Evolutionary conservation across 2,329 filamentous ascomycete genomes (phyloP), one percentile per base, ranked within the genome.

Genomic region (Ophiocordyceps sinensis): DNA sequence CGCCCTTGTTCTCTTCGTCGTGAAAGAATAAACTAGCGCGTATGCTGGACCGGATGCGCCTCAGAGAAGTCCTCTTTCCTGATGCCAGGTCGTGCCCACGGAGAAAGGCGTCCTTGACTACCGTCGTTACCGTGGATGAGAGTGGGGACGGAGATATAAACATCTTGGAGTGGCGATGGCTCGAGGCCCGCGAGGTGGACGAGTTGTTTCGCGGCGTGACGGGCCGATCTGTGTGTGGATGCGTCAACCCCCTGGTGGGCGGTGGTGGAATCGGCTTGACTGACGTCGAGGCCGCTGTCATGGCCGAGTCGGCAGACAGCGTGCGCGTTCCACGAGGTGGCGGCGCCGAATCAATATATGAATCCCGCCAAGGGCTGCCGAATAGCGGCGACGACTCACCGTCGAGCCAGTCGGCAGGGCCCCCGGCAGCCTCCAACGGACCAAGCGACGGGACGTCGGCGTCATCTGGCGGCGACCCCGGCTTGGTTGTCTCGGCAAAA

Each of bases 101-200:
- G 2, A 74, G 60, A 28, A 76, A 61, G 11, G 66, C 70, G 47
- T 77, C 73, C 35, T 72, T 69, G 36, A 78, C 69, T 1, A 74
- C 71, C 0, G 71, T 70, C 15, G 65, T 73, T 31, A 78, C 69
- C 2, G 74, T 76, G 0, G 73, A 75, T 2, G 73, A 75, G 29
- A 77, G 63, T 0, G 74, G 74, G 0, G 73, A 77, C 11, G 74
- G 73, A 3, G 73, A 77, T 45, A 76, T 73, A 31, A 77, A 66
- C 2, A 67, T 64, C 28, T 66, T 67, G 26, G 65, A 45, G 49
- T 58, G 46, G 49, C 55, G 46, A 51, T 56, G 46, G 45, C 49
- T 35, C 49, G 53, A 41, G 44, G 53, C 39, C 48, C 61, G 51
- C 52, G 58, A 42, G 48, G 48, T 43, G 28, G 53, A 53, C 21